Base-by-base conservation (phyloP, 805 yeast genomes). In the Diddensiella santjacobensis region DNA sequence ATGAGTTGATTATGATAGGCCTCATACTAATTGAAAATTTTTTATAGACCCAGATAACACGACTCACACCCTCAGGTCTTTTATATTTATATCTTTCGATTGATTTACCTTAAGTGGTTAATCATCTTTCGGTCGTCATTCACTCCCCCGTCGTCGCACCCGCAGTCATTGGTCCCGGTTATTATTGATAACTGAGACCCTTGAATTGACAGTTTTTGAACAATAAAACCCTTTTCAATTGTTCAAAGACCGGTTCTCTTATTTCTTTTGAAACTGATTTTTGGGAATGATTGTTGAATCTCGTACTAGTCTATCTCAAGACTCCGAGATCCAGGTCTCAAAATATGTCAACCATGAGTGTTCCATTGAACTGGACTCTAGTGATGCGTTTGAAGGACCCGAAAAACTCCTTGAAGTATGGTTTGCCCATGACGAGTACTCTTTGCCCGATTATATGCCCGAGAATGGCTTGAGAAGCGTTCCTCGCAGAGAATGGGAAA, bases 311-410 rank as follows among this genome's bases (percentile, higher is more conserved):
- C 8, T 4, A 5, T 11, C 13, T 17, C 33, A 22, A n/a, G 26
- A 26, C 8, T 17, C 33, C 36, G 46, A 47, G 20, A 41, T 41
- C 35, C 42, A 45, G 26, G 39, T 38, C 26, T 11, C 48, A 29
- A 57, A 55, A 51, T 81, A 74, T 62, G 80, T 88, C 58, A 90
- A 90, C 67, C 91, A 84, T 65, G 87, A 83, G 52, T 72, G 87
- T 43, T 83, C 95, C 5, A 82, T 81, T 40, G 76, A 78, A 51
- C 72, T 90, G 54, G 97, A 90, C 69, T 89, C 96, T 17, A 75
- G 95, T 11, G 84, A 81, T 62, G 96, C 97, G 2, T 91, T 91
- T 64, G 98, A 91, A 71, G 98, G 99, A 4, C 98, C 99, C 26
- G 98, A 91, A 67, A 93, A 91, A 67, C 73, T 91, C 49, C 72